Evolutionary conservation across 1,284 basidiomycete species (phyloP).

Genomic region (Leccinum olivaceoglutinosum): DNA sequence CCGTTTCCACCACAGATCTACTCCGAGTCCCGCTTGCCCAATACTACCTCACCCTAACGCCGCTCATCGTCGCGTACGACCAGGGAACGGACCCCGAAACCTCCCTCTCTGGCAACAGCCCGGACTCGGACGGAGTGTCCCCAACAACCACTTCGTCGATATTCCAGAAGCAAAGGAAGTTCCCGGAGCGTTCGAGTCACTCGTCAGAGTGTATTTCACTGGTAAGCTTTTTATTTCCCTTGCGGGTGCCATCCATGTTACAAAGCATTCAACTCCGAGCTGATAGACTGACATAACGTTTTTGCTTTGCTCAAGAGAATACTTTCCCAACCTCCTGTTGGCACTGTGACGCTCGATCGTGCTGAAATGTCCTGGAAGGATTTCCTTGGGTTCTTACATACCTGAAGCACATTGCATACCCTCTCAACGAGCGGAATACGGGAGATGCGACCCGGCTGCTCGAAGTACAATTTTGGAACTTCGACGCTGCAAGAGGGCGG

Average conservation of each 20-base stretch:
- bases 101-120: constrained; percentile 79
- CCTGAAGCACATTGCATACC: constrained; percentile 14
- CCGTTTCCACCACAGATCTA: constrained; percentile 51
- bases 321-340: constrained; percentile 38
- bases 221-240: constrained; percentile 28
- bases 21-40: constrained; percentile 67
- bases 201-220: constrained; percentile 52
- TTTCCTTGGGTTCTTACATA: constrained; percentile 7
- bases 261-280: background rate
- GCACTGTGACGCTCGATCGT: constrained; percentile 38
- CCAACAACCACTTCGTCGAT: constrained; percentile 64
- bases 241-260: constrained; percentile 1
- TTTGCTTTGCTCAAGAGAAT: too few species aligned
- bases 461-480: constrained; percentile 53
- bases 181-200: constrained; percentile 32
- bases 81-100: constrained; percentile 48
- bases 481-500: constrained; percentile 36
- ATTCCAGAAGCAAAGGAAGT: constrained; percentile 53
- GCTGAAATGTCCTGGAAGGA: constrained; percentile 14
- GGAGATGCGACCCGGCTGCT: constrained; percentile 58
- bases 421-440: constrained; percentile 38
- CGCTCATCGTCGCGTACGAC: constrained; percentile 49
- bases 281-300: too few species aligned
- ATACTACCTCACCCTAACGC: constrained; percentile 48
- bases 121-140: constrained; percentile 53